phyloP scores from a whole-genome alignment of 164 flowering plant genomes.

The Umbellularia californica region DNA sequence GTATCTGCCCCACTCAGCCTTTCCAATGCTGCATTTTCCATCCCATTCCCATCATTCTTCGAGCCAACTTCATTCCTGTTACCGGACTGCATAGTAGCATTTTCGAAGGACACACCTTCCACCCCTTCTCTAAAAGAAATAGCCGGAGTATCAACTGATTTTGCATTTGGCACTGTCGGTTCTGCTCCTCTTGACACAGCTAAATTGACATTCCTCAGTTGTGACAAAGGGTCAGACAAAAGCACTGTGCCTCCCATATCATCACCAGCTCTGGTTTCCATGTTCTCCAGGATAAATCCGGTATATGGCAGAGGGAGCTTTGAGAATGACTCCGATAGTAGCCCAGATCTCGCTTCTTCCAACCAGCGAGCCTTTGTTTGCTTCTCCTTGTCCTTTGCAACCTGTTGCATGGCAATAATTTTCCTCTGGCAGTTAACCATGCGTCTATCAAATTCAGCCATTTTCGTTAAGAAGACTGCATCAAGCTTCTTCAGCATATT shows the following conservation, averaged over 20 bases:
- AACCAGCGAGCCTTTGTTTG: slow-evolving; percentile 25
- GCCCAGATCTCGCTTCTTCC: slow-evolving; percentile 33
- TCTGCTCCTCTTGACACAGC: neutral
- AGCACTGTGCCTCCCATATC: neutral
- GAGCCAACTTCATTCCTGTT: neutral
- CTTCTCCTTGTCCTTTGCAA: slow-evolving; percentile 28
- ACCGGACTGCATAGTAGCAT: neutral
- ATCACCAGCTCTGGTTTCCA: slow-evolving; percentile 11
- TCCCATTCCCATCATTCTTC: slow-evolving; percentile 18
- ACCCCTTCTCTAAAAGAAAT: slow-evolving; percentile 4
- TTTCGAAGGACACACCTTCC: neutral
- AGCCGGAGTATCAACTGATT: slow-evolving; percentile 8
- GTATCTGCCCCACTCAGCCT: slow-evolving; percentile 7
- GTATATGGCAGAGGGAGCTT: slow-evolving; percentile 15
- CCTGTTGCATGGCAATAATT: slow-evolving; percentile 37
- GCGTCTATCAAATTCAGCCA: slow-evolving; percentile 28
- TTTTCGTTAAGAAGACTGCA: slow-evolving; percentile 24
- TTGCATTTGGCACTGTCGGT: slow-evolving; percentile 8
- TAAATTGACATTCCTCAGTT: slow-evolving; percentile 4
- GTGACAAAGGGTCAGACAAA: slow-evolving; percentile 15
- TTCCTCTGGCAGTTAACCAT: slow-evolving; percentile 25
- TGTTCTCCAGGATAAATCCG: slow-evolving; percentile 12
- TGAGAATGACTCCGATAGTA: slow-evolving; percentile 19
- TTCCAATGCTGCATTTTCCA: slow-evolving; percentile 4
- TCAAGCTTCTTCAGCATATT: slow-evolving; percentile 46